Evolutionary conservation across 163 green algal species (phyloP), one percentile per base, ranked within the genome.

Genomic region (Scenedesmus sp.): DNA sequence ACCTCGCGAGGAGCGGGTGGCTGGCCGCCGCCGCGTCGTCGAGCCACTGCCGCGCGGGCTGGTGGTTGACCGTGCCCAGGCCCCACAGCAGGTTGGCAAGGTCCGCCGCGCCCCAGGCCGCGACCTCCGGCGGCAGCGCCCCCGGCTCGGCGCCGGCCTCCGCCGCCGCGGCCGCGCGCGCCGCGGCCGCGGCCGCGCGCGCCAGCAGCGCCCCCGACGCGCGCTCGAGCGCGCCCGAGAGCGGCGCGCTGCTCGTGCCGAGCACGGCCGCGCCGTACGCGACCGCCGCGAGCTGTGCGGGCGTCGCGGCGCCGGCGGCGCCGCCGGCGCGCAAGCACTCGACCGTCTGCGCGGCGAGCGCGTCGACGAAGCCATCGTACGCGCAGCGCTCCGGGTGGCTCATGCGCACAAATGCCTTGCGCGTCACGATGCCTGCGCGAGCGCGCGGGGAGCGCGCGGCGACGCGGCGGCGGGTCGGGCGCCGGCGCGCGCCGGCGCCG

Each of bases 331-430:
- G 13, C 15, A 78, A 48, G 53, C 54, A 67, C 14, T 3, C n/a
- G 1, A 54, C 58, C 14, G 15, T 77, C 69, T 67, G 54, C 31
- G 56, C n/a, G 24, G 57, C 69, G 0, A 77, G 54, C 26, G 4
- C 13, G 18, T 77, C 69, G 2, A 77, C 18, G 26, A 77, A 77
- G 1, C 57, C 28, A 44, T 77, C 69, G n/a, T 77, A 77, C 39
- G 54, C 26, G 17, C 31, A 22, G 36, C 54, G 53, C 69, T 77
- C 69, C 22, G 50, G 26, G 6, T 29, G 54, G 48, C 69, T 77
- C 69, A 77, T 77, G 69, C 69, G 69, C 3, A 51, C 58, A 64
- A 77, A 77, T 24, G 66, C 69, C n/a, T 66, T 65, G 69, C 69
- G 69, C 31, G 15, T 77, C 36, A 77, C 48, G 22, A 77, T 56